Conservation (phyloP, 2,329 filamentous ascomycete species). For the Magnaporthiopsis poae region DNA sequence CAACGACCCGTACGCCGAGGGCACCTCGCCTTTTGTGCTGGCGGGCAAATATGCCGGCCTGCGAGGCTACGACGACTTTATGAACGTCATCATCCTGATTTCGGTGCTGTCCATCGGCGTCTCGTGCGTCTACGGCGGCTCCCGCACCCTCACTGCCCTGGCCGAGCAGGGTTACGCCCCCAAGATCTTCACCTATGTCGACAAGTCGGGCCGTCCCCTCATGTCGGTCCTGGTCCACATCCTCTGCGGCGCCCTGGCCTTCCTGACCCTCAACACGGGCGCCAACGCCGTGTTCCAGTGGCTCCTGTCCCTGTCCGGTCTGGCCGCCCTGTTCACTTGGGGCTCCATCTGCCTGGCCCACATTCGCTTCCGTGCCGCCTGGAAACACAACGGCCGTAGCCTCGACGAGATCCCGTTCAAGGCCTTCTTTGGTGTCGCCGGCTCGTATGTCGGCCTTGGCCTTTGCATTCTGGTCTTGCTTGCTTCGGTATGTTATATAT, state of each 20-base stretch:
- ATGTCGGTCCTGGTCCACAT: conserved; percentile 35
- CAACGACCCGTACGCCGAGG: conserved; percentile 33
- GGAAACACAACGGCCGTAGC: conserved; percentile 46
- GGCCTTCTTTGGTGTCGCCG: conserved; percentile 48
- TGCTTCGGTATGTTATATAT: conserved; percentile 32
- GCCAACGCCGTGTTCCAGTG: conserved; percentile 50
- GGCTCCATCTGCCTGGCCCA: conserved; percentile 55
- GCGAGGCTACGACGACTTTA: conserved; percentile 36
- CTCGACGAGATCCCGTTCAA: conserved; percentile 57
- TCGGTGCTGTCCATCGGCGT: conserved; percentile 46
- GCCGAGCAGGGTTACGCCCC: conserved; percentile 48
- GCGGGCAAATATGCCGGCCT: conserved; percentile 39
- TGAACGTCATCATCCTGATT: conserved; percentile 45
- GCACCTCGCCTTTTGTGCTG: conserved; percentile 41
- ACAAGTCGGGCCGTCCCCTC: conserved; percentile 42
- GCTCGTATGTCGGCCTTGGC: conserved; percentile 51
- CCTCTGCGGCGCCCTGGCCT: conserved; percentile 38
- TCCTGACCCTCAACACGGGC: conserved; percentile 32
- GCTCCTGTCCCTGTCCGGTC: conserved; percentile 54
- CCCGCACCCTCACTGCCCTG: conserved; percentile 45
- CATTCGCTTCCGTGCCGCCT: conserved; percentile 57
- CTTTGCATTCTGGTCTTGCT: conserved; percentile 45
- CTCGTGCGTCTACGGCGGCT: conserved; percentile 45
- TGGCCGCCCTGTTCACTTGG: conserved; percentile 57
- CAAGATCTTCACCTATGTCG: conserved; percentile 42